Evolutionary conservation across 1,284 basidiomycete genomes (phyloP).

Genomic region (Macrocystidia cucumis): DNA sequence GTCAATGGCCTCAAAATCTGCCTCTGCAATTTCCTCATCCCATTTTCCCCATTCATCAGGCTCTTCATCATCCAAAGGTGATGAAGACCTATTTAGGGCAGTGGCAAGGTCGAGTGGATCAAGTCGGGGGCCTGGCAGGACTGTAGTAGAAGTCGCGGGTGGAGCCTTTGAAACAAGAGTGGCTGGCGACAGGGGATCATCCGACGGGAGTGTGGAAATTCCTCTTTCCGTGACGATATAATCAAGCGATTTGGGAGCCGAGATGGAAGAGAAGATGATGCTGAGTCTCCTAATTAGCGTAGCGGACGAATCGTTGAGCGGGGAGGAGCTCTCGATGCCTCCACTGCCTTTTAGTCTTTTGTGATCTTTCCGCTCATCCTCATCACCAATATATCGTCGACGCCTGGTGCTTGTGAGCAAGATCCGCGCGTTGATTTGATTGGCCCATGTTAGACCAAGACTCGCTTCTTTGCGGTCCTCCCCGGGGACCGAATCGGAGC

Average conservation of each 20-base stretch:
- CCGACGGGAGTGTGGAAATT: constrained; percentile 30
- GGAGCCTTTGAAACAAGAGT: no score
- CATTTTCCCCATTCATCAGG: no score
- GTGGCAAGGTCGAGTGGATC: no score
- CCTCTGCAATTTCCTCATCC: no score
- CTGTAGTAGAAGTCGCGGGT: no score
- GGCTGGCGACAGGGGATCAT: constrained; percentile 10
- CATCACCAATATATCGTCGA: constrained; percentile 47
- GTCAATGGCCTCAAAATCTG: no score
- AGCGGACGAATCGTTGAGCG: constrained; percentile 23
- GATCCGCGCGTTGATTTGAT: constrained; percentile 78
- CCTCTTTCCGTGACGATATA: constrained; percentile 63
- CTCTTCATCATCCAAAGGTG: no score
- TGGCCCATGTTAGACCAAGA: constrained; percentile 87
- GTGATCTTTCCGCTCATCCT: constrained; percentile 16
- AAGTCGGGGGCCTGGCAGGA: no score
- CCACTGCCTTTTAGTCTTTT: constrained; percentile 21
- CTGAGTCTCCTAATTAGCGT: constrained; percentile 55
- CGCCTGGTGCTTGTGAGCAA: constrained; percentile 76
- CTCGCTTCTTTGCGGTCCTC: constrained; percentile 70
- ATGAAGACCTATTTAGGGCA: no score
- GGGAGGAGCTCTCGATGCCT: constrained; percentile 2
- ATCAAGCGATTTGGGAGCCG: constrained; percentile 52
- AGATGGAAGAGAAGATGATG: constrained; percentile 70
- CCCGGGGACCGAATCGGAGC: constrained; percentile 46